Evolutionary conservation across 371 early-diverging fungal species (phyloP).

Genomic region (Mucor irregularis): DNA sequence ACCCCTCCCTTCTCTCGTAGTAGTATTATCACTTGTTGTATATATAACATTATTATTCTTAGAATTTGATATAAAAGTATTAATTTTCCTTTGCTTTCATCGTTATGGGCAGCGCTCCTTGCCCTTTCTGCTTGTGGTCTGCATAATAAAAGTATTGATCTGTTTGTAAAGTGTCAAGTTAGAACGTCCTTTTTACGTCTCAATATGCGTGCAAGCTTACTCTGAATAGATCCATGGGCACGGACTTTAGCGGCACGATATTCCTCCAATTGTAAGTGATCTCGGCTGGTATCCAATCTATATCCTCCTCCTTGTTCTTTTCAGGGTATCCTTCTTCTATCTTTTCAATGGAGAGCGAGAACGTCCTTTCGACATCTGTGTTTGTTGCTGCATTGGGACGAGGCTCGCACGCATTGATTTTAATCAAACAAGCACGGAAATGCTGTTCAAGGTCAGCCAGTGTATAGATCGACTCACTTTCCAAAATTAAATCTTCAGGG

Average conservation of each 20-base stretch:
- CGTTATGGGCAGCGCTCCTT: conserved; percentile 7
- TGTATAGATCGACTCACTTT: conserved; percentile 24
- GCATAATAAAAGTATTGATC: conserved; percentile 19
- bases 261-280: conserved; percentile 7
- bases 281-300: conserved; percentile 52
- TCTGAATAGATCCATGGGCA: conserved; percentile 45
- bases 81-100: neutral
- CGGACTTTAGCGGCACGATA: conserved; percentile 47
- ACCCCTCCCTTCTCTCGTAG: too few relatives aligned
- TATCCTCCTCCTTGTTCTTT: conserved; percentile 3
- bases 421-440: conserved; percentile 46
- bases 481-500: neutral
- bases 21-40: neutral
- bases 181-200: neutral
- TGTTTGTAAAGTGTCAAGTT: neutral
- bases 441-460: conserved; percentile 42
- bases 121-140: conserved; percentile 6
- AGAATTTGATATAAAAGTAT: too few relatives aligned
- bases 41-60: too few relatives aligned
- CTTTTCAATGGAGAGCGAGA: conserved; percentile 44
- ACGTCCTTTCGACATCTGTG: conserved; percentile 41
- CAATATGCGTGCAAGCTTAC: conserved; percentile 21
- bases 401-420: conserved; percentile 28
- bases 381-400: conserved; percentile 7
- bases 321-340: conserved; percentile 18